These are phyloP conservation scores for Populus nigra DNA, from an alignment of 345 rosid species.

Conservation along the genomic window DNA sequence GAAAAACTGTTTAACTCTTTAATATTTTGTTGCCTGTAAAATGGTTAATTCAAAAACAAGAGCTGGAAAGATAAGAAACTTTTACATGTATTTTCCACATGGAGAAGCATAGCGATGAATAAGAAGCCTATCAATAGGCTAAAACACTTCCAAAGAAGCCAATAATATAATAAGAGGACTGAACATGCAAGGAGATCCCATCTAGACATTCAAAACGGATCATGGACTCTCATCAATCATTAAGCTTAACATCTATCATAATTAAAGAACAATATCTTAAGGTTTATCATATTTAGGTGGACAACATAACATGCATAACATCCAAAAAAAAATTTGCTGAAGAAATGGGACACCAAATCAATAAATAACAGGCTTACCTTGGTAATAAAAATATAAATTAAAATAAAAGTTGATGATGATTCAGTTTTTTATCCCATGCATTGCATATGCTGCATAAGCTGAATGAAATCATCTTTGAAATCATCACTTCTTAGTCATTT, in stretches of 20 bases:
- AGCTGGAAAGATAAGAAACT: neutral
- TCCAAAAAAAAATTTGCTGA: neutral
- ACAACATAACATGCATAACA: neutral
- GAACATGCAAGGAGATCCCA: neutral
- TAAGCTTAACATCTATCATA: neutral
- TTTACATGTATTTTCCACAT: neutral
- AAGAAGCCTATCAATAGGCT: neutral
- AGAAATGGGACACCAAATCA: neutral
- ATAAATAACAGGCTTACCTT: neutral
- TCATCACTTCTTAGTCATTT: too few species aligned
- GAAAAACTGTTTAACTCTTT: neutral
- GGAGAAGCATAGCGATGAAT: neutral
- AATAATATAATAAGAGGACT: neutral
- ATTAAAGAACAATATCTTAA: neutral
- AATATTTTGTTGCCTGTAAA: neutral
- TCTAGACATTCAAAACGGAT: neutral
- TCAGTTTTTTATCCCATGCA: too few species aligned
- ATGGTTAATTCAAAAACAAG: neutral
- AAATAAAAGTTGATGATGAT: neutral
- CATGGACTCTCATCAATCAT: neutral
- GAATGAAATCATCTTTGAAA: too few species aligned
- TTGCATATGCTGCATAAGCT: too few species aligned
- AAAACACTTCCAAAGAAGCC: neutral
- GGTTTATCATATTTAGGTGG: neutral
- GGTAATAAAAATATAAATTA: neutral